Conservation (phyloP, 176 grass and related monocot species). For the Chloris gayana region DNA sequence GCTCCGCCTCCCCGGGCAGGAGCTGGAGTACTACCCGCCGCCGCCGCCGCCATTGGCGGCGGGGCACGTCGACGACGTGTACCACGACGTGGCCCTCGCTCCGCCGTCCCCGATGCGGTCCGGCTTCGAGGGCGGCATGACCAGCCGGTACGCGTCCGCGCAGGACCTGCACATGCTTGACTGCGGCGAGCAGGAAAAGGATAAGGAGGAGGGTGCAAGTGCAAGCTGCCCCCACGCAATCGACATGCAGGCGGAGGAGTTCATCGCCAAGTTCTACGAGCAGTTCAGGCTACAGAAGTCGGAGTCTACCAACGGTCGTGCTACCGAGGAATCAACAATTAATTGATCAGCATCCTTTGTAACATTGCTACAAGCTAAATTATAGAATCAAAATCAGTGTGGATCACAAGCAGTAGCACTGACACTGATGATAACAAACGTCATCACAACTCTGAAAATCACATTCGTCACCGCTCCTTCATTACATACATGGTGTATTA, state of each 20-base stretch:
- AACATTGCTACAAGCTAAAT: too few species aligned
- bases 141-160: conserved; percentile 60
- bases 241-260: conserved; percentile 63
- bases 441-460: too few species aligned
- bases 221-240: conserved; percentile 40
- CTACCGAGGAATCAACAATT: too few species aligned
- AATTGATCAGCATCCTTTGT: too few species aligned
- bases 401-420: too few species aligned
- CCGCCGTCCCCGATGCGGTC: conserved; percentile 31
- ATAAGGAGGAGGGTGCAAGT: neutral
- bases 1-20: conserved; percentile 47
- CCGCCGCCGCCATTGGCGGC: conserved; percentile 30
- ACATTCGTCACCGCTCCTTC: too few species aligned
- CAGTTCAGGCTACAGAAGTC: conserved; percentile 63
- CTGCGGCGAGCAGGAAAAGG: neutral
- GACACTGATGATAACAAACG: too few species aligned
- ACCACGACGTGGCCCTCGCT: conserved; percentile 54
- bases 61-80: conserved; percentile 49
- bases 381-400: too few species aligned
- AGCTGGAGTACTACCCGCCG: conserved; percentile 41
- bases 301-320: conserved; percentile 25
- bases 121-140: conserved; percentile 25
- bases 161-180: conserved; percentile 49
- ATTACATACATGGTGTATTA: too few species aligned
- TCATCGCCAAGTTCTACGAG: conserved; percentile 71